Evolutionary conservation across 805 yeast species (phyloP).

Genomic region (Lipomyces lipofer): DNA sequence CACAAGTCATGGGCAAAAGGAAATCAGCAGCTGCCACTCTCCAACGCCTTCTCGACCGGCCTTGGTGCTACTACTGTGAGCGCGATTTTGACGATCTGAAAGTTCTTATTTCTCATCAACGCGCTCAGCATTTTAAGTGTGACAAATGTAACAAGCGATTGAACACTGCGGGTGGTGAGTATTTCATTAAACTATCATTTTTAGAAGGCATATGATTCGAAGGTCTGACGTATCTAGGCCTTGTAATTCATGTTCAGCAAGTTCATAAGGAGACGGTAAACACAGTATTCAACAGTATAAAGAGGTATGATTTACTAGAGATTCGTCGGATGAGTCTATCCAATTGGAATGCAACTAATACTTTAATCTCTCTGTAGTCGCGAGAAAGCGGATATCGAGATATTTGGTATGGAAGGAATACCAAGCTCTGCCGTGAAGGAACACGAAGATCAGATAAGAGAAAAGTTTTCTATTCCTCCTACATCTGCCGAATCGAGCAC

Average conservation of each 20-base stretch:
- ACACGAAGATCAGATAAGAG: slow-evolving; percentile 25
- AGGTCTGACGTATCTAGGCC: slow-evolving; percentile 8
- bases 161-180: slow-evolving; percentile 34
- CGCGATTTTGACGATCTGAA: slow-evolving; percentile 34
- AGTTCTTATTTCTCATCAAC: slow-evolving; percentile 34
- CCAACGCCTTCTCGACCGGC: slow-evolving; percentile 27
- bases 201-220: background rate
- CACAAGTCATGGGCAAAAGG: slow-evolving; percentile 31
- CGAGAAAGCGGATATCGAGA: slow-evolving; percentile 29
- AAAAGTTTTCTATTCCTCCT: slow-evolving; percentile 19
- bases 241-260: slow-evolving; percentile 32
- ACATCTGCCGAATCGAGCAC: slow-evolving; percentile 20
- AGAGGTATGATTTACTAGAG: slow-evolving; percentile 9
- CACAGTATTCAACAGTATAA: slow-evolving; percentile 27
- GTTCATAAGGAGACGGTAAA: slow-evolving; percentile 32
- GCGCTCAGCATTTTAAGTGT: slow-evolving; percentile 34
- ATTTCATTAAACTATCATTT: background rate
- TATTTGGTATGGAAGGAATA: slow-evolving; percentile 35
- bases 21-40: slow-evolving; percentile 23
- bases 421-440: slow-evolving; percentile 29
- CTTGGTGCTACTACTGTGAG: slow-evolving; percentile 36
- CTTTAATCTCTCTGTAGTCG: slow-evolving; percentile 16
- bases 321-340: background rate
- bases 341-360: no score
- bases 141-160: slow-evolving; percentile 32